Evolutionary conservation across 2,329 filamentous ascomycete genomes (phyloP), one percentile per base, ranked within the genome.

Genomic region (Scedosporium apiospermum): DNA sequence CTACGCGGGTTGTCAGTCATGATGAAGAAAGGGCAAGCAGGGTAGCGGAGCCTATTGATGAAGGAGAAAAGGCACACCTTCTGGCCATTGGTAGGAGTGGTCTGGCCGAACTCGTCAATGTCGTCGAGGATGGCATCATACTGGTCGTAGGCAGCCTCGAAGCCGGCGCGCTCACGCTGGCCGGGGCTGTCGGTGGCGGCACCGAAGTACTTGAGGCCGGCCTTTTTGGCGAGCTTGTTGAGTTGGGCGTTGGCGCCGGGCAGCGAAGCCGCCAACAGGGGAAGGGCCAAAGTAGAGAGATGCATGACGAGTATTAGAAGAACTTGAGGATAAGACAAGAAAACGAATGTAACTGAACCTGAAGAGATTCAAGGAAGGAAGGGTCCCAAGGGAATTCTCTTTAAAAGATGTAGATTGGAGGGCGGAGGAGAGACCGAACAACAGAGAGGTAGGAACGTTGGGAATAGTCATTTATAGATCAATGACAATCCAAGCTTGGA

Each of bases 41-140:
- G 9, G 9, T 60, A 16, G 10, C 34, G 18, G 16, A 27, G 16
- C 5, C n/a, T 23, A 44, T 16, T 65, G 65, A 18, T n/a, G 38
- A 23, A 3, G 14, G 21, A 5, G 12, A 21, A 9, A 18, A 16
- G 2, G 6, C 16, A 55, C 26, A 73, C 72, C 77, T 82, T 78
- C 66, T 84, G 81, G 9, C 80, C 78, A 68, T 88, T 88, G 60
- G 80, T 81, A 0, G 84, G 82, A 0, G 84, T 87, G 18, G 85
- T 79, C 68, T 85, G 81, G 34, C 84, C 85, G 68, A 88, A 88
- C 66, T 87, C 82, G 41, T 76, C 72, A 12, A 69, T 76, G 69
- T 85, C 76, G 63, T 76, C 77, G 51, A 87, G 73, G 65, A 85
- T 82, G 6, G 73, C 71, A 46, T 81, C 74, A 69, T 88, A 88